Conservation (phyloP, 2,329 filamentous ascomycete species). For the Penicillium expansum region DNA sequence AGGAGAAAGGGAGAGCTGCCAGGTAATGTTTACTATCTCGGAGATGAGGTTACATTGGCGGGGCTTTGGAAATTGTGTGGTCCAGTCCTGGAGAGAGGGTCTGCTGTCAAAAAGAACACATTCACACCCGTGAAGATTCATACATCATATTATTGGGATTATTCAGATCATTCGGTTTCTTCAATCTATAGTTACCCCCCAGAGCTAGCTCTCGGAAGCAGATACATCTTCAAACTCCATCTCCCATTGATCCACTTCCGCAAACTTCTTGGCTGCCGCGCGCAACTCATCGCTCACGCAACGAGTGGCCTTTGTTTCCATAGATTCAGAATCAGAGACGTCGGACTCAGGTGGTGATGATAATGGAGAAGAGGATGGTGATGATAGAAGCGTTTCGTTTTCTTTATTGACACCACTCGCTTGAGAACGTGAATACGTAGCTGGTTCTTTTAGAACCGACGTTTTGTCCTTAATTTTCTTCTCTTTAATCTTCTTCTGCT, state of each 20-base stretch:
- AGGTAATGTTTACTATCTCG: conserved; percentile 1
- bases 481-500: conserved; percentile 15
- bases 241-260: conserved; percentile 43
- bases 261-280: conserved; percentile 39
- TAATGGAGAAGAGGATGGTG: conserved; percentile 34
- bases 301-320: conserved; percentile 11
- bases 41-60: conserved; percentile 20
- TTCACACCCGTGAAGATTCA: neutral
- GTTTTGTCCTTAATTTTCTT: conserved; percentile 15
- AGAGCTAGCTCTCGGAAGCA: conserved; percentile 24
- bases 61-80: conserved; percentile 14
- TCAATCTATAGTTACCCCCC: neutral
- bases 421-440: conserved; percentile 15
- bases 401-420: conserved; percentile 28
- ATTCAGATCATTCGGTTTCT: neutral
- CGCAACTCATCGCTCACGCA: conserved; percentile 39
- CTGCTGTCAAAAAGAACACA: neutral
- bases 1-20: neutral
- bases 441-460: neutral
- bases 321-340: conserved; percentile 25
- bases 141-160: neutral
- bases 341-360: conserved; percentile 36
- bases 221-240: conserved; percentile 46
- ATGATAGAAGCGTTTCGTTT: conserved; percentile 29
- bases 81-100: no score